Conservation (phyloP, 257 asterid species). For the Euphrasia confusa region DNA sequence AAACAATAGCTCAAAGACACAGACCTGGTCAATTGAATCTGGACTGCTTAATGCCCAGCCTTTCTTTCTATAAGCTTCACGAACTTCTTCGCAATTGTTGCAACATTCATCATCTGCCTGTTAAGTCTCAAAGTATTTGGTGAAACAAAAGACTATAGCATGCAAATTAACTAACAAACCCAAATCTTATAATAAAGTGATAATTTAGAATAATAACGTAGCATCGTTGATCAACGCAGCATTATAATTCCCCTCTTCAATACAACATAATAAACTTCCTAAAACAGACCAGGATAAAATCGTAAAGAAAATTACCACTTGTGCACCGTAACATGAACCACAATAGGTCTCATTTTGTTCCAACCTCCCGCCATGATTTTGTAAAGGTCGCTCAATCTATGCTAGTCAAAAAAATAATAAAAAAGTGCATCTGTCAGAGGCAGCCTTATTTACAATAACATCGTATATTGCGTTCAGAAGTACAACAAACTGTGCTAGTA, state of each 20-base stretch:
- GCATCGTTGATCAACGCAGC: not conserved
- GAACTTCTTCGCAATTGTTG: conserved; percentile 95
- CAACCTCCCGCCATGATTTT: conserved; percentile 96
- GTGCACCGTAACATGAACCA: conserved; percentile 97
- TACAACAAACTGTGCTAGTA: not conserved
- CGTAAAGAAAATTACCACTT: conserved; percentile 49
- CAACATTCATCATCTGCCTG: conserved; percentile 91
- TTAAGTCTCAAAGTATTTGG: conserved; percentile 27
- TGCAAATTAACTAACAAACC: conserved; percentile 7
- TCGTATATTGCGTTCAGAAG: not conserved
- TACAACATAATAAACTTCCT: conserved; percentile 6
- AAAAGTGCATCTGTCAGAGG: conserved; percentile 24
- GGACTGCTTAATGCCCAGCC: conserved; percentile 92
- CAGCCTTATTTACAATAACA: not conserved
- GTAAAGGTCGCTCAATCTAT: conserved; percentile 83
- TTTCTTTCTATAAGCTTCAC: conserved; percentile 92
- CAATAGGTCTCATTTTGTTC: conserved; percentile 95
- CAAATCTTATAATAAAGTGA: conserved; percentile 1
- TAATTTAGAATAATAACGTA: not conserved
- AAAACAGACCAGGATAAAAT: conserved; percentile 15
- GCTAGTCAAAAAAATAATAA: conserved; percentile 19
- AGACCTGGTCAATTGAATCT: conserved; percentile 83
- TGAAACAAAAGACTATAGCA: conserved; percentile 10
- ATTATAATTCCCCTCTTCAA: not conserved
- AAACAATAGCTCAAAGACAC: conserved; percentile 13